Evolutionary conservation across 208 protist species (phyloP).

Genomic region (Sergeia podlipaevii): DNA sequence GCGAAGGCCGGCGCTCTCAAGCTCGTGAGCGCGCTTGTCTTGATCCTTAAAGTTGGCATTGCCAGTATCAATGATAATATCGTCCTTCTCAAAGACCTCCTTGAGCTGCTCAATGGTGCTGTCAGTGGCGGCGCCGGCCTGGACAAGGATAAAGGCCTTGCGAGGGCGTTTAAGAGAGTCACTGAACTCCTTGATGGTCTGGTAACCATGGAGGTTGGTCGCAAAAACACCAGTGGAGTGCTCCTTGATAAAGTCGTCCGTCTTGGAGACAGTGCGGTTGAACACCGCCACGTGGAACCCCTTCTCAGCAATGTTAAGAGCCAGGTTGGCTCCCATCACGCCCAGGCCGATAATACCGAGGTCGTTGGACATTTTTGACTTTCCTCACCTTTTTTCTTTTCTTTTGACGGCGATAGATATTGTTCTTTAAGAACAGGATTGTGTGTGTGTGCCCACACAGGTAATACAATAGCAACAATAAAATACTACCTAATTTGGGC

Average conservation of each 20-base stretch:
- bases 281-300: constrained; percentile 94
- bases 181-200: constrained; percentile 75
- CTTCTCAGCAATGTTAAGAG: constrained; percentile 97
- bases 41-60: constrained; percentile 97
- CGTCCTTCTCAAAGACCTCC: constrained; percentile 72
- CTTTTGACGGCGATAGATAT: no score
- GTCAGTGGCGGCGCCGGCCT: constrained; percentile 95
- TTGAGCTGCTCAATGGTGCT: constrained; percentile 91
- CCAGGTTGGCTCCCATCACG: constrained; percentile 99
- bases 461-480: neutral
- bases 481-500: neutral
- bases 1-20: constrained; percentile 84
- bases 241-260: constrained; percentile 83
- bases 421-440: neutral
- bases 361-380: constrained; percentile 80
- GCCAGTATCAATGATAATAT: constrained; percentile 97
- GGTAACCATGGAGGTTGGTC: constrained; percentile 65
- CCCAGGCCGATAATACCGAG: constrained; percentile 97
- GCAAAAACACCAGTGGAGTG: constrained; percentile 40
- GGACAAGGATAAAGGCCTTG: constrained; percentile 95
- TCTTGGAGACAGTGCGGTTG: constrained; percentile 90
- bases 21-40: constrained; percentile 76
- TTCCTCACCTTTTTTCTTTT: neutral
- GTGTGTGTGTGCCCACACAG: neutral
- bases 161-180: constrained; percentile 89